A percentile compares a stretch with the other conserved stretches of the same genome.
These are phyloP conservation scores for thale cress (Arabidopsis thaliana) DNA, from an alignment of 345 rosid species.

Conservation along the genomic window DNA sequence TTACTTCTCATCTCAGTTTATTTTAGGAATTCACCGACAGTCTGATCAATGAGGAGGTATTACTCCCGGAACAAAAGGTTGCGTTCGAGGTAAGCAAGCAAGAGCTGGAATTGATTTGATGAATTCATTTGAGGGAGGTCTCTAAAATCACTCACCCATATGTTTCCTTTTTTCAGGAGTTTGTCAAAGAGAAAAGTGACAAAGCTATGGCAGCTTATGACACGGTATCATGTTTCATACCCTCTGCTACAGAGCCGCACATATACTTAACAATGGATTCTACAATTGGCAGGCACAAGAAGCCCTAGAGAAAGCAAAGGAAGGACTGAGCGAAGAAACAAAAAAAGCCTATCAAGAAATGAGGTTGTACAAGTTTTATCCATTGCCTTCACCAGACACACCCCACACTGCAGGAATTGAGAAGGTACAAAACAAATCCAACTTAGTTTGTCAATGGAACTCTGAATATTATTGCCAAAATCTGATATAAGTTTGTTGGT, in stretches of 20 bases:
- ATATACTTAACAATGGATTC: neutral
- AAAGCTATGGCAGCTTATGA: conserved; percentile 67
- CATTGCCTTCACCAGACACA: conserved; percentile 64
- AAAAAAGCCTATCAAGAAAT: conserved; percentile 60
- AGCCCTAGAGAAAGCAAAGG: conserved; percentile 65
- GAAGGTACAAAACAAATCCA: conserved; percentile 26
- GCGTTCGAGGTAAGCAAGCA: conserved; percentile 61
- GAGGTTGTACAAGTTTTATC: conserved; percentile 91
- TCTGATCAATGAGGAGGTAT: conserved; percentile 55
- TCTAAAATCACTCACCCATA: neutral
- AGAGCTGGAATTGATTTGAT: neutral
- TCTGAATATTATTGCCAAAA: neutral
- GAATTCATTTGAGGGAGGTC: neutral
- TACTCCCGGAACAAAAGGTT: conserved; percentile 66
- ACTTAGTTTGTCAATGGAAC: neutral
- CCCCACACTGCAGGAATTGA: conserved; percentile 48
- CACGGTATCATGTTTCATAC: conserved; percentile 54
- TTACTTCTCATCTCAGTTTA: neutral
- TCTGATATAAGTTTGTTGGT: neutral
- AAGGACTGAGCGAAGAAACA: conserved; percentile 72
- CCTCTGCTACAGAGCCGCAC: conserved; percentile 3
- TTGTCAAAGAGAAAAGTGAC: conserved; percentile 65
- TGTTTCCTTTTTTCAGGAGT: conserved; percentile 53
- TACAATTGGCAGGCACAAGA: conserved; percentile 62
- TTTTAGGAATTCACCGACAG: conserved; percentile 69